Evolutionary conservation across 78 protist genomes (phyloP), one percentile per base, ranked within the genome.

Genomic region (Polysphondylium violaceum): DNA sequence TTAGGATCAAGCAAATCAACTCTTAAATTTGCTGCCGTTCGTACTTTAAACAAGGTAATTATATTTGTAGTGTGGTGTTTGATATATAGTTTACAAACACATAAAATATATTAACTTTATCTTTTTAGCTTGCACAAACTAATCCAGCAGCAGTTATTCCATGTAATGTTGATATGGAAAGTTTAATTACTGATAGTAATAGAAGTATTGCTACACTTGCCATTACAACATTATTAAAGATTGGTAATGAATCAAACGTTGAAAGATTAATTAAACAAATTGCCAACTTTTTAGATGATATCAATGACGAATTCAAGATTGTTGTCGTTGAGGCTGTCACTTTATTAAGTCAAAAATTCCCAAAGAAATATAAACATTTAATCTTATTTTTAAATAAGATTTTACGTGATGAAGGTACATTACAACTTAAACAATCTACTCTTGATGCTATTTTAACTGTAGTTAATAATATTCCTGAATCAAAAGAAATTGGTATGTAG

Each of bases 151-250:
- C 96, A 16, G 99, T 98, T 25, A 71, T 96, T 2, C 33, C 95
- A 35, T 97, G 98, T 77, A 96, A 94, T 67, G 29, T 96, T 25
- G 99, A 99, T 86, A 74, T 99, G 86, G 99, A 99, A 83, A 93
- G 68, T 33, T 95, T 98, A 33, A 83, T 99, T 74, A 53, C 95
- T 14, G 99, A 99, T 85, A 21, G 95, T 3, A 97, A 98, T 95
- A 94, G 99, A 61, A 71, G 91, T 63, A 97, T 98, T 69, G 99
- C 99, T 31, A 98, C 99, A 5, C 83, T 99, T 25, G 99, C 99
- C 55, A 96, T 99, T 76, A 98, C 99, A 8, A 98, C 99, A 14
- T 94, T 99, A 41, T 96, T 99, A 88, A 98, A 97, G 77, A 87
- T 97, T 21, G 99, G 99, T 23, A 56, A 77, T 41, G 99, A 98